Base-by-base conservation (phyloP, 148 eudicot species). In the Pharnaceum exiguum region DNA sequence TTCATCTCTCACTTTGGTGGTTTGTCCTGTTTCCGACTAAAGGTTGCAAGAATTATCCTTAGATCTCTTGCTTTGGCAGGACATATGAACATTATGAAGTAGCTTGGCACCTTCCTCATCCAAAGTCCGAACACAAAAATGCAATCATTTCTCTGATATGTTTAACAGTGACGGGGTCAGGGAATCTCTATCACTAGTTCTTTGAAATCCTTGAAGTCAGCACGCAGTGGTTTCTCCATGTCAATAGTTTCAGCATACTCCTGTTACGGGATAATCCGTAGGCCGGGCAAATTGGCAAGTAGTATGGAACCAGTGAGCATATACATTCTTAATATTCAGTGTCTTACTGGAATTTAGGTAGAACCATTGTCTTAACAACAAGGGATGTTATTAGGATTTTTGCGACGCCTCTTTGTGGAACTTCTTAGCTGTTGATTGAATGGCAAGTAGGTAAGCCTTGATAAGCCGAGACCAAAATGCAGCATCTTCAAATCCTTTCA, bases 41-140 rank as follows among this genome's bases (percentile, higher is more conserved):
- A n/a, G n/a, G n/a, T 39, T 67, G 33, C 55, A 17, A 25, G n/a
- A 30, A 31, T 8, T 31, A 24, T 25, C 18, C 19, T 39, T 7
- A 22, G 25, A n/a, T n/a, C n/a, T n/a, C n/a, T n/a, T n/a, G 38
- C 8, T 51, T 18, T n/a, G 19, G 33, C 50, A 46, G 57, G 72
- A 40, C 26, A 16, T 36, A 55, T 15, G 24, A 36, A 23, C n/a
- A n/a, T n/a, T n/a, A 29, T 28, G 57, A 29, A 17, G 18, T 42
- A 46, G n/a, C n/a, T n/a, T n/a, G n/a, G n/a, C n/a, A n/a, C n/a
- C n/a, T 27, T 45, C 29, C 53, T 25, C 54, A 15, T 29, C 16
- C 1, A 10, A 31, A 51, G 42, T n/a, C 3, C 17, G n/a, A 6
- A 23, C 40, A 3, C 2, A 32, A 28, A 46, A 27, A 55, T 21